Percentiles rank a stretch among this genome's conserved stretches.
phyloP scores from a whole-genome alignment of 1,284 basidiomycete species.

The Apiotrichum porosum region DNA sequence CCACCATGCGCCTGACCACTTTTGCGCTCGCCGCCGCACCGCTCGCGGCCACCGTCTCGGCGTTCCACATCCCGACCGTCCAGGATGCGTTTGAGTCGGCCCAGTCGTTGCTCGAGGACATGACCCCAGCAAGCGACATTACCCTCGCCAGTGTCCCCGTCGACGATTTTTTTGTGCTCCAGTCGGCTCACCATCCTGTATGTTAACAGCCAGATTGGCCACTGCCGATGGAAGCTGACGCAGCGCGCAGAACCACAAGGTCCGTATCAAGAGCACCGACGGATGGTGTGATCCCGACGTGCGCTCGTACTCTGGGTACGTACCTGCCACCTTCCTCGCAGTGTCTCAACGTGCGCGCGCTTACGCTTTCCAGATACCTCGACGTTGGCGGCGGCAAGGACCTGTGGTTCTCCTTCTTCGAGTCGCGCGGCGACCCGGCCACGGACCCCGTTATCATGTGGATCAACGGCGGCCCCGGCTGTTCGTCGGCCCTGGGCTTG shows the following conservation, averaged over 20 bases:
- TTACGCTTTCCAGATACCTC: conserved; percentile 54
- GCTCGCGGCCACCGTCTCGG: conserved; percentile 14
- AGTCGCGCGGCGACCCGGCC: conserved; percentile 62
- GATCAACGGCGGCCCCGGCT: conserved; percentile 50
- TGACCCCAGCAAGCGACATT: conserved; percentile 35
- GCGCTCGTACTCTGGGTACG: conserved; percentile 38
- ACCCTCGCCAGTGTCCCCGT: conserved; percentile 24
- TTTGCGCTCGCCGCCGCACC: conserved; percentile 20
- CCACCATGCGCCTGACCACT: conserved; percentile 12
- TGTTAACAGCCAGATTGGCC: no score
- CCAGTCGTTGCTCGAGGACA: conserved; percentile 18
- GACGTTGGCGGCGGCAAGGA: conserved; percentile 64
- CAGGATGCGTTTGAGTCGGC: conserved; percentile 31
- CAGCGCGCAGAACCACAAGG: conserved; percentile 30
- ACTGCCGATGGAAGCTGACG: not conserved
- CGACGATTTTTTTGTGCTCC: conserved; percentile 32
- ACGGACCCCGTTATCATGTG: conserved; percentile 51
- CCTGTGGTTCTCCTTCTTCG: conserved; percentile 81
- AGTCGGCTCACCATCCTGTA: conserved; percentile 32
- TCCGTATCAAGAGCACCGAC: conserved; percentile 46
- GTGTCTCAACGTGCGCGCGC: no score
- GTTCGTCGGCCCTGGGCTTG: conserved; percentile 51
- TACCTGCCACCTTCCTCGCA: no score
- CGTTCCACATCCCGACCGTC: conserved; percentile 31
- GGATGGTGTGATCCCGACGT: conserved; percentile 49